Evolutionary conservation across 768 basidiomycete species (phyloP).

Genomic region (Calvatia gigantea): DNA sequence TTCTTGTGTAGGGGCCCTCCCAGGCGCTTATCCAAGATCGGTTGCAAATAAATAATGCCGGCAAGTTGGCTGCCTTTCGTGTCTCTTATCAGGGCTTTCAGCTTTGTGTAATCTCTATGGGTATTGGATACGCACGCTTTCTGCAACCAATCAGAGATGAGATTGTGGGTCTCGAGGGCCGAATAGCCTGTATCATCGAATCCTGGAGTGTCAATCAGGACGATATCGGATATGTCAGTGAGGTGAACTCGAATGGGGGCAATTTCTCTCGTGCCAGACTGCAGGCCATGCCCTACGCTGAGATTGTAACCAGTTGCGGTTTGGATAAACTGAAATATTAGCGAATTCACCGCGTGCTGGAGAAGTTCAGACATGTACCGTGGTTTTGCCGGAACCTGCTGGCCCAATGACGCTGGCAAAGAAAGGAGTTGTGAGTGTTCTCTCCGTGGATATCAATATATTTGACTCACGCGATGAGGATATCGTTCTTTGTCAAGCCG

Average conservation of each 20-base stretch:
- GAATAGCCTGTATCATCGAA: conserved; percentile 22
- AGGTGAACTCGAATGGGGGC: neutral
- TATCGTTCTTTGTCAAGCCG: neutral
- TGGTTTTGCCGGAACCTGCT: neutral
- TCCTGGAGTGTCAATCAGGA: conserved; percentile 10
- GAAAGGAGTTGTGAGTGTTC: neutral
- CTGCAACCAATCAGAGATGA: conserved; percentile 22
- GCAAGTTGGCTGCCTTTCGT: conserved; percentile 5
- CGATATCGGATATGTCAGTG: neutral
- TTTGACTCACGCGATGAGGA: neutral
- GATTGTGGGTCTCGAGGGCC: conserved; percentile 21
- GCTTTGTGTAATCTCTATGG: neutral
- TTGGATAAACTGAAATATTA: neutral
- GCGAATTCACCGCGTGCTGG: neutral
- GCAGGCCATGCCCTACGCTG: neutral
- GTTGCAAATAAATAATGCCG: conserved; percentile 37
- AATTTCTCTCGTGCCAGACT: neutral
- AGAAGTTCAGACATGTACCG: neutral
- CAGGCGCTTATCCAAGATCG: conserved; percentile 47
- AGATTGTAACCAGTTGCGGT: neutral
- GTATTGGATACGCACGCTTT: conserved; percentile 16
- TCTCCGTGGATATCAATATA: neutral
- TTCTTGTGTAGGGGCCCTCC: conserved; percentile 45
- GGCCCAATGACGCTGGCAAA: neutral
- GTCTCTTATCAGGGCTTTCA: neutral